Evolutionary conservation across 139 green algal species (phyloP).

Genomic region (Nannochloris sp.): DNA sequence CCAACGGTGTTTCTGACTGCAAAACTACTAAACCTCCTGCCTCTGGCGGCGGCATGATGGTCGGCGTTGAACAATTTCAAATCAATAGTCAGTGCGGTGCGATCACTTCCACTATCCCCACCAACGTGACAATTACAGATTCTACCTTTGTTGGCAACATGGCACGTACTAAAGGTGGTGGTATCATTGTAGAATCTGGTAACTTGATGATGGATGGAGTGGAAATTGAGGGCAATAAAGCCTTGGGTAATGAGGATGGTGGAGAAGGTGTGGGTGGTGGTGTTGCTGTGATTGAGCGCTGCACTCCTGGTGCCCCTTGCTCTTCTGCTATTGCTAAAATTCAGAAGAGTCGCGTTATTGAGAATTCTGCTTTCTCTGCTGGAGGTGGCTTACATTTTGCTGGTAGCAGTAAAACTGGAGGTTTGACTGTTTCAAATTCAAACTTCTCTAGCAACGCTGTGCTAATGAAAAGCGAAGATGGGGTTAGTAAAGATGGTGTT

Average conservation of each 20-base stretch:
- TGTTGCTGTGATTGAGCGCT: slow-evolving; percentile 9
- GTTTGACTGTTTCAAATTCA: neutral
- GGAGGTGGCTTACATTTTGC: slow-evolving; percentile 10
- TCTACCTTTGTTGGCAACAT: neutral
- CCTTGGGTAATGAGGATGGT: neutral
- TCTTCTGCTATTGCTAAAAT: neutral
- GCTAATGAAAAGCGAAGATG: neutral
- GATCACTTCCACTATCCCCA: no score
- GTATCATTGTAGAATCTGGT: slow-evolving; percentile 8
- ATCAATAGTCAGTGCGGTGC: neutral
- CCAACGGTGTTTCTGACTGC: neutral
- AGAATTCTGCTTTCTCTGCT: slow-evolving; percentile 6
- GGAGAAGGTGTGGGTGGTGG: slow-evolving; percentile 6
- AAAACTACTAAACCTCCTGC: neutral
- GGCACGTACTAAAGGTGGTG: neutral
- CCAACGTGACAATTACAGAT: neutral
- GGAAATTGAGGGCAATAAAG: neutral
- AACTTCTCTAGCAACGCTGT: neutral
- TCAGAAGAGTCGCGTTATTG: neutral
- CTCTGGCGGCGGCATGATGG: slow-evolving; percentile 1
- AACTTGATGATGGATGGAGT: neutral
- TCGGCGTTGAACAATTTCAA: neutral
- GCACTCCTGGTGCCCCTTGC: neutral
- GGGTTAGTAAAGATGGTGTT: neutral
- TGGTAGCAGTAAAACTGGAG: neutral